Evolutionary conservation across 2,329 filamentous ascomycete genomes (phyloP).

Genomic region (Fusarium multiceps): DNA sequence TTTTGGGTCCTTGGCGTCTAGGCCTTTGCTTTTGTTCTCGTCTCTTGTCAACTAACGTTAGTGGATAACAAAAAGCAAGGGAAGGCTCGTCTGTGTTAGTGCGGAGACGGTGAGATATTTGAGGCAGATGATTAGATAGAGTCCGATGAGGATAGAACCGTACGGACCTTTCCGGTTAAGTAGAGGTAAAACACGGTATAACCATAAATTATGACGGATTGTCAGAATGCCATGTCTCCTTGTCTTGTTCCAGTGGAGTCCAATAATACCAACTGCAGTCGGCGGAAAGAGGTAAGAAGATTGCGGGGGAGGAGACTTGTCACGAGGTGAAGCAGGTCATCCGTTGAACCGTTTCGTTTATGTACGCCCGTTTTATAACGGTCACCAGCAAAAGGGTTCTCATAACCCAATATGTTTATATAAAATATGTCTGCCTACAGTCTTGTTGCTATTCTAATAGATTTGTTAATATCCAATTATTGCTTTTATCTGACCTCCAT

Average conservation of each 20-base stretch:
- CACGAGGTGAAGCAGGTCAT: neutral
- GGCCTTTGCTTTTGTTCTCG: slow-evolving; percentile 7
- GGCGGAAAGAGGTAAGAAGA: slow-evolving; percentile 28
- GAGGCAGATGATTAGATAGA: neutral
- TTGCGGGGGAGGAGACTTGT: slow-evolving; percentile 31
- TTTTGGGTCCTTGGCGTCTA: slow-evolving; percentile 17
- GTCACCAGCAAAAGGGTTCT: too few relatives aligned
- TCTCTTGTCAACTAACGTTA: neutral
- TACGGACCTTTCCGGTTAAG: slow-evolving; percentile 10
- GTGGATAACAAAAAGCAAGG: neutral
- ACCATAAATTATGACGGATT: neutral
- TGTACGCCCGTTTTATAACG: neutral
- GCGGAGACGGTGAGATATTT: slow-evolving; percentile 10
- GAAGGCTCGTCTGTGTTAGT: neutral
- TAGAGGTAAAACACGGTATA: neutral
- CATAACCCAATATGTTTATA: neutral
- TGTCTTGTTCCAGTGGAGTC: slow-evolving; percentile 11
- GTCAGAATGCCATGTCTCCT: neutral
- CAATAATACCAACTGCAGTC: slow-evolving; percentile 3
- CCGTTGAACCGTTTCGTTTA: neutral
- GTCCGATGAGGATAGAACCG: neutral
- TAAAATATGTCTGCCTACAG: neutral
- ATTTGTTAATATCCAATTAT: too few relatives aligned
- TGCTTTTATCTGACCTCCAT: neutral
- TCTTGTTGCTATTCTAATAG: neutral